These are phyloP conservation scores for Boletus rubescentipes DNA, from an alignment of 768 basidiomycete genomes.

Conservation along the genomic window DNA sequence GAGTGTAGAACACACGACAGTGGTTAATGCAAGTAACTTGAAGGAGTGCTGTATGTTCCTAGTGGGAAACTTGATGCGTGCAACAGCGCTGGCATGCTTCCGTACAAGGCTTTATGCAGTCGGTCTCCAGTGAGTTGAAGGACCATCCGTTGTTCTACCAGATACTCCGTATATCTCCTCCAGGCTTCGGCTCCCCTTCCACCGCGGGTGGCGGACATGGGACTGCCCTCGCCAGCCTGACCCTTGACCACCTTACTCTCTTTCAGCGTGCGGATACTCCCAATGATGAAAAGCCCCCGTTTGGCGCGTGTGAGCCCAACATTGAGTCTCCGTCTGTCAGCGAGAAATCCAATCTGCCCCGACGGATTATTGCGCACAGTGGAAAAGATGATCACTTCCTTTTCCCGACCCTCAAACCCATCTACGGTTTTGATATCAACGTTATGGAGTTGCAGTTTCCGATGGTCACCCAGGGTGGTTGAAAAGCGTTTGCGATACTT, in stretches of 20 bases:
- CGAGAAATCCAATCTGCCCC: slow-evolving; percentile 86
- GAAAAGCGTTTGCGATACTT: slow-evolving; percentile 55
- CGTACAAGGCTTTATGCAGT: slow-evolving; percentile 37
- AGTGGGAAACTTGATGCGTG: slow-evolving; percentile 5
- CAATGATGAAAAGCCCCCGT: slow-evolving; percentile 79
- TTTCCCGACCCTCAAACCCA: slow-evolving; percentile 92
- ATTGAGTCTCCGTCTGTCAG: slow-evolving; percentile 81
- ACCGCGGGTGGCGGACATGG: slow-evolving; percentile 18
- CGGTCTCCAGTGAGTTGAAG: slow-evolving; percentile 44
- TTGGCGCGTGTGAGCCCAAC: slow-evolving; percentile 90
- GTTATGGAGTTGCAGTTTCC: slow-evolving; percentile 59
- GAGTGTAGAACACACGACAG: not conserved
- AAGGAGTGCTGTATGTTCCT: not conserved
- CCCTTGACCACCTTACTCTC: slow-evolving; percentile 40
- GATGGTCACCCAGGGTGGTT: slow-evolving; percentile 59
- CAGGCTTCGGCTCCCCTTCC: slow-evolving; percentile 54
- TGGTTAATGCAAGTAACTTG: slow-evolving; percentile 8
- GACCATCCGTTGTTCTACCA: slow-evolving; percentile 53
- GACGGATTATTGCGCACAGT: slow-evolving; percentile 80
- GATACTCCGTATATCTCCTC: slow-evolving; percentile 59
- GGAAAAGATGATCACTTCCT: slow-evolving; percentile 89
- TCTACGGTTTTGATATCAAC: slow-evolving; percentile 93
- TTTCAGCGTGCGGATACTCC: slow-evolving; percentile 65
- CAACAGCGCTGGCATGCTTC: slow-evolving; percentile 13
- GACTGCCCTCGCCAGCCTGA: slow-evolving; percentile 8